phyloP scores from a whole-genome alignment of 805 yeast species.

The Metschnikowia lachancei region DNA sequence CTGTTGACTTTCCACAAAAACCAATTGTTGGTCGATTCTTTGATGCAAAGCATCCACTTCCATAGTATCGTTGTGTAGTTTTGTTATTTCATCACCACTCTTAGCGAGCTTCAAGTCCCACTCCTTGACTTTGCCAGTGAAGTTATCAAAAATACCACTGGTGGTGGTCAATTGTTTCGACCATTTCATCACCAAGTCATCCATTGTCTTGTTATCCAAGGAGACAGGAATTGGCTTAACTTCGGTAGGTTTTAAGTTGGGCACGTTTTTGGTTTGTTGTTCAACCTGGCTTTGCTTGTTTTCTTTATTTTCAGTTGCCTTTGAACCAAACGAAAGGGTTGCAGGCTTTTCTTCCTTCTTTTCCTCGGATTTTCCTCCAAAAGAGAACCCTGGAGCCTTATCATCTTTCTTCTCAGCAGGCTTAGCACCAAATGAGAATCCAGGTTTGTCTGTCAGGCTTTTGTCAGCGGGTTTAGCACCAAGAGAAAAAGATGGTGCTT shows the following conservation, averaged over 20 bases:
- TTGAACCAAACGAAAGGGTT: constrained; percentile 24
- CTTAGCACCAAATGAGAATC: constrained; percentile 26
- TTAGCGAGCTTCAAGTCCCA: constrained; percentile 86
- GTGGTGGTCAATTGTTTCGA: constrained; percentile 77
- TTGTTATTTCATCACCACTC: constrained; percentile 81
- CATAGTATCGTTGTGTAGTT: constrained; percentile 70
- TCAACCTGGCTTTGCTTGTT: constrained; percentile 4
- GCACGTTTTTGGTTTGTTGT: constrained; percentile 22
- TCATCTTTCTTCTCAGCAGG: constrained; percentile 25
- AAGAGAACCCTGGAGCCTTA: constrained; percentile 18
- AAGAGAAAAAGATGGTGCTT: constrained; percentile 18
- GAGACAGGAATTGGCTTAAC: constrained; percentile 69
- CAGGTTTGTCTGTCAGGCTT: constrained; percentile 7
- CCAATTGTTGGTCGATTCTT: constrained; percentile 81
- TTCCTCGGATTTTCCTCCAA: constrained; percentile 21
- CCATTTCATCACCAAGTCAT: constrained; percentile 92
- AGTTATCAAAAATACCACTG: constrained; percentile 68
- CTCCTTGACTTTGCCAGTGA: constrained; percentile 67
- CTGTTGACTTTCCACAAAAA: constrained; percentile 87
- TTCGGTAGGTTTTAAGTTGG: constrained; percentile 47
- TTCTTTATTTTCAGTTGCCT: constrained; percentile 14
- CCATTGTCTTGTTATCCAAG: constrained; percentile 85
- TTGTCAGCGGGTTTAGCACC: constrained; percentile 25
- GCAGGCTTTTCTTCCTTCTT: constrained; percentile 15
- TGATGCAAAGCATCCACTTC: constrained; percentile 83